phyloP scores from a whole-genome alignment of 768 basidiomycete species.

The Heimioporus sp. region DNA sequence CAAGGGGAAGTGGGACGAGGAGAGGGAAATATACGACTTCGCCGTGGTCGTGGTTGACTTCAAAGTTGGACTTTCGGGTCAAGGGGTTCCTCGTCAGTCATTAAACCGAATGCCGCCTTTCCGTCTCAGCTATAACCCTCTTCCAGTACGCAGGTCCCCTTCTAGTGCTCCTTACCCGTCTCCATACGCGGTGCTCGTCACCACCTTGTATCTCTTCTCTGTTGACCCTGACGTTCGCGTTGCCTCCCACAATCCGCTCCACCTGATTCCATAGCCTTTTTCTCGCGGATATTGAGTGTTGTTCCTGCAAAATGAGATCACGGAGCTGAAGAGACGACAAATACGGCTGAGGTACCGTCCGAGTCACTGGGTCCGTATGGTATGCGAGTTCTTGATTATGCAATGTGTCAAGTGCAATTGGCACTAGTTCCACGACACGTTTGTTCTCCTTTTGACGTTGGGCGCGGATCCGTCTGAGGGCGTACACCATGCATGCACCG shows the following conservation, averaged over 20 bases:
- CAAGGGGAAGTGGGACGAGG: neutral
- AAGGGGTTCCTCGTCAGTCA: conserved; percentile 21
- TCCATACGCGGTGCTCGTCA: conserved; percentile 88
- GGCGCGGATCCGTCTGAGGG: conserved; percentile 36
- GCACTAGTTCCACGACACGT: conserved; percentile 72
- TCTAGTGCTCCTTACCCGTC: conserved; percentile 76
- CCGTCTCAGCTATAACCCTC: conserved; percentile 26
- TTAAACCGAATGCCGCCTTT: conserved; percentile 21
- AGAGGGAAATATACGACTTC: conserved; percentile 54
- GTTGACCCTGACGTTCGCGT: conserved; percentile 85
- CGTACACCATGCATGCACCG: conserved; percentile 13
- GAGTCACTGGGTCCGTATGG: conserved; percentile 79
- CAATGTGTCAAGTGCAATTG: conserved; percentile 75
- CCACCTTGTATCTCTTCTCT: conserved; percentile 82
- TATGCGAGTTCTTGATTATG: conserved; percentile 82
- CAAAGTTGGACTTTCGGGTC: conserved; percentile 30
- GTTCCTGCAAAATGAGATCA: conserved; percentile 79
- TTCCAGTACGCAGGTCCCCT: conserved; percentile 33
- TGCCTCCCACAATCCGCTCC: conserved; percentile 82
- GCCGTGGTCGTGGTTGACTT: conserved; percentile 69
- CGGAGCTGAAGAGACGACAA: conserved; percentile 85
- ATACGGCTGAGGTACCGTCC: conserved; percentile 69
- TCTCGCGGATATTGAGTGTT: conserved; percentile 68
- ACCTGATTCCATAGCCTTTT: conserved; percentile 79
- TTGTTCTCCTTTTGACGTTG: conserved; percentile 55